Conservation (phyloP, 805 yeast genomes). For the Hermanozyma aechmeae region DNA sequence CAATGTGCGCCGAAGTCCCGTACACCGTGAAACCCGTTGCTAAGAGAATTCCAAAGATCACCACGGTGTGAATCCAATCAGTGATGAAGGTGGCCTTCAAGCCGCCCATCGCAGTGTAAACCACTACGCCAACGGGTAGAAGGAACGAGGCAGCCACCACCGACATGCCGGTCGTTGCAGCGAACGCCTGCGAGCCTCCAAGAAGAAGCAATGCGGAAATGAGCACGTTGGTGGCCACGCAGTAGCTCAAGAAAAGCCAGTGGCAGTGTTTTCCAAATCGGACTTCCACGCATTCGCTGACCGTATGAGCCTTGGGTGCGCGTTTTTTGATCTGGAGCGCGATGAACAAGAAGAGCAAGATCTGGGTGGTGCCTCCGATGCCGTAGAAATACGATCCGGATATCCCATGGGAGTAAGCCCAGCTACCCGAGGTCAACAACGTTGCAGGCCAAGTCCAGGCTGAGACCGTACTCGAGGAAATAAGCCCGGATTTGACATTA, state of each 20-base stretch:
- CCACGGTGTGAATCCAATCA: constrained; percentile 59
- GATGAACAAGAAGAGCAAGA: constrained; percentile 10
- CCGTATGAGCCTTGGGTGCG: constrained; percentile 12
- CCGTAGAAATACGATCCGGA: constrained; percentile 4
- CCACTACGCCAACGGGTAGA: constrained; percentile 51
- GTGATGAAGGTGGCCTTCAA: constrained; percentile 75
- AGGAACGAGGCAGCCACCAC: constrained; percentile 36
- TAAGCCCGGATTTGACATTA: constrained; percentile 4
- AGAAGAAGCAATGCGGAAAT: constrained; percentile 6
- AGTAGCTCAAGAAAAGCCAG: constrained; percentile 6
- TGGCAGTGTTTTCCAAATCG: constrained; percentile 8
- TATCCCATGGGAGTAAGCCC: constrained; percentile 4
- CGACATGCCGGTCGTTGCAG: constrained; percentile 11
- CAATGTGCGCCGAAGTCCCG: constrained; percentile 27
- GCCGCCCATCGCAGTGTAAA: constrained; percentile 75
- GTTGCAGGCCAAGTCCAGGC: constrained; percentile 6
- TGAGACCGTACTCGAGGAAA: constrained; percentile 4
- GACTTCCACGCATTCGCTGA: constrained; percentile 9
- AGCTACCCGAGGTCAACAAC: constrained; percentile 6
- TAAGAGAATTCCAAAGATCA: constrained; percentile 30
- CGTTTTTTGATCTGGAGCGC: constrained; percentile 14
- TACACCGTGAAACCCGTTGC: constrained; percentile 23
- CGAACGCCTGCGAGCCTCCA: constrained; percentile 4
- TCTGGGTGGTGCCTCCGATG: constrained; percentile 8
- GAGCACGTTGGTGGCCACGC: constrained; percentile 7